Percentiles rank a stretch among this genome's conserved stretches.
Conservation (phyloP, 2,329 filamentous ascomycete species). For the Paramyrothecium sp. region DNA sequence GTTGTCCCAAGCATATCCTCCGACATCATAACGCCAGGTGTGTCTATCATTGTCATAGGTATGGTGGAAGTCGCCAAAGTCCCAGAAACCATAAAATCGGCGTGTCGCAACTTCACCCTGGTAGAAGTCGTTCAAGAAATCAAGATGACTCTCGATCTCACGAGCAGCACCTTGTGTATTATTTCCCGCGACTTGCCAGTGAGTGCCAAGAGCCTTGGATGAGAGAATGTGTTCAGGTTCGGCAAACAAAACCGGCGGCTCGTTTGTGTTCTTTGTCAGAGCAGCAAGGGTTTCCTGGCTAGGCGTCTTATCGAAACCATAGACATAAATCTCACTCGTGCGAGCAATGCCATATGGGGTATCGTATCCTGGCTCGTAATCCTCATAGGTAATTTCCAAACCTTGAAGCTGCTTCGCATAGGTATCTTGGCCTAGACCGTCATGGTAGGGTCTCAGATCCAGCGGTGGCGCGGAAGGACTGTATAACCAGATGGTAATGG, state of each 20-base stretch:
- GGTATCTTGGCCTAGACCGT: constrained; percentile 52
- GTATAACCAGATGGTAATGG: constrained; percentile 59
- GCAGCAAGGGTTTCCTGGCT: not conserved
- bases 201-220: constrained; percentile 11
- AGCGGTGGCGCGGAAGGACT: constrained; percentile 54
- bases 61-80: constrained; percentile 62
- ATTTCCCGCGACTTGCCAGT: constrained; percentile 4
- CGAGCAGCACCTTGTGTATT: no score
- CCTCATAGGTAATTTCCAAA: constrained; percentile 61
- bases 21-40: constrained; percentile 60
- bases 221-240: constrained; percentile 41
- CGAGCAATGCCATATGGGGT: constrained; percentile 56
- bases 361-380: constrained; percentile 54
- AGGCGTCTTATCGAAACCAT: constrained; percentile 50
- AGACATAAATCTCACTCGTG: constrained; percentile 55
- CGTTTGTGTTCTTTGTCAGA: constrained; percentile 42
- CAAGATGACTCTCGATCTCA: constrained; percentile 46
- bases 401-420: constrained; percentile 59
- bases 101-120: constrained; percentile 51
- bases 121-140: constrained; percentile 56
- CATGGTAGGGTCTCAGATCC: constrained; percentile 56
- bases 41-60: constrained; percentile 59
- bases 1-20: constrained; percentile 65
- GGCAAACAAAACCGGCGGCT: constrained; percentile 49
- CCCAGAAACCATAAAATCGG: constrained; percentile 62